These are phyloP conservation scores for Cyberlindnera suaveolens DNA, from an alignment of 805 yeast species.

Conservation along the genomic window DNA sequence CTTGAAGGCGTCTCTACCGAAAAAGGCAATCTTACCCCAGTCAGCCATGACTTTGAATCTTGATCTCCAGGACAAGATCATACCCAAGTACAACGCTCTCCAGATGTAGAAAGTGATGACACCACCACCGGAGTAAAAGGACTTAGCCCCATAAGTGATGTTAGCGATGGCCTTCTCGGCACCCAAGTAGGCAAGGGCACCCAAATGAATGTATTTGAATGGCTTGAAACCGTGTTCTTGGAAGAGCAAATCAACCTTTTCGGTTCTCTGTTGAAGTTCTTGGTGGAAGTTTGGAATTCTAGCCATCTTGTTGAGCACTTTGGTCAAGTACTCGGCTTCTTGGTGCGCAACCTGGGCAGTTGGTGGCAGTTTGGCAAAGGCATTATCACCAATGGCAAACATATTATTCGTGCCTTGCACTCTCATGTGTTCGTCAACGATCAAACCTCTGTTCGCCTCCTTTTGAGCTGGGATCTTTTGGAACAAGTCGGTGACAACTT, in stretches of 20 bases:
- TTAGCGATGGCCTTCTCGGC: constrained; percentile 93
- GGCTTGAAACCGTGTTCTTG: constrained; percentile 49
- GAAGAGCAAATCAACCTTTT: constrained; percentile 34
- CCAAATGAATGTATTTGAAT: constrained; percentile 81
- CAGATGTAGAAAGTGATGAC: constrained; percentile 83
- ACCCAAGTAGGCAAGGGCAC: constrained; percentile 91
- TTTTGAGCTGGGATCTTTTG: constrained; percentile 71
- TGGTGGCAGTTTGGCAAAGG: constrained; percentile 84
- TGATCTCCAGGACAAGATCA: constrained; percentile 84
- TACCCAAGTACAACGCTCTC: constrained; percentile 85
- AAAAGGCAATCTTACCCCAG: constrained; percentile 82
- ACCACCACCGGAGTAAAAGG: constrained; percentile 83
- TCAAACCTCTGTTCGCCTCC: constrained; percentile 80
- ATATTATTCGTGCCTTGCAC: constrained; percentile 80
- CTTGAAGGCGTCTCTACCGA: constrained; percentile 91
- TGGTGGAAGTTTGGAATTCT: constrained; percentile 32
- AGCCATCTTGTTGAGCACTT: constrained; percentile 56
- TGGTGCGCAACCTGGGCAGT: constrained; percentile 97
- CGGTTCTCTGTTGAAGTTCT: constrained; percentile 27
- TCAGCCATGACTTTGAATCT: constrained; percentile 81
- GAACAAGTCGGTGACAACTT: constrained; percentile 60
- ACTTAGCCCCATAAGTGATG: constrained; percentile 71
- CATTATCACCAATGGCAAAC: constrained; percentile 91
- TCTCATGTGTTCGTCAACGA: constrained; percentile 70
- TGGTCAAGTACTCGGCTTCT: constrained; percentile 78